Evolutionary conservation across 192 early-diverging fungal species (phyloP).

Genomic region (Chytriomyces sp.): DNA sequence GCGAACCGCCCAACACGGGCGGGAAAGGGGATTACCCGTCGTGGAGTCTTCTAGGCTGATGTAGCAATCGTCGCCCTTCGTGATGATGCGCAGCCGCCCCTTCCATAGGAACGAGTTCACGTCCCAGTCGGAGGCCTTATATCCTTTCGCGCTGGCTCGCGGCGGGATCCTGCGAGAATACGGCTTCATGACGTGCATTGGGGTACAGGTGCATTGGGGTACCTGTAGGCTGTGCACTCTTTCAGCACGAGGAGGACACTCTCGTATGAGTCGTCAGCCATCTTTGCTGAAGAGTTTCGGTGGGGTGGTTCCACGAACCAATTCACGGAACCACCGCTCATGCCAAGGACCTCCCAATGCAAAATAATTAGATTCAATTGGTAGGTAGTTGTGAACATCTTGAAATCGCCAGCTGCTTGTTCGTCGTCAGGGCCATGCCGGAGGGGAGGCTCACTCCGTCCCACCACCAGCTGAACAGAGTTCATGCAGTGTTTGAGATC

Average conservation of each 20-base stretch:
- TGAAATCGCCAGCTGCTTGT: no score
- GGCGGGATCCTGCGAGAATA: conserved; percentile 69
- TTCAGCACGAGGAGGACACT: conserved; percentile 76
- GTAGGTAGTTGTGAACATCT: no score
- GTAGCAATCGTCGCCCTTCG: conserved; percentile 63
- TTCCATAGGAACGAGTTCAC: conserved; percentile 76
- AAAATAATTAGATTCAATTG: no score
- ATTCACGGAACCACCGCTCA: no score
- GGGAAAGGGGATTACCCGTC: neutral
- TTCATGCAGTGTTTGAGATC: no score
- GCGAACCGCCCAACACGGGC: neutral
- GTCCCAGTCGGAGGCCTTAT: conserved; percentile 82
- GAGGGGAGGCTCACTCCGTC: no score
- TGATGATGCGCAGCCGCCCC: conserved; percentile 74
- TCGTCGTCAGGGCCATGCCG: no score
- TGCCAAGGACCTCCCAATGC: no score
- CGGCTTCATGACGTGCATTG: neutral
- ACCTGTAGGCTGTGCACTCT: conserved; percentile 71
- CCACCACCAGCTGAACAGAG: no score
- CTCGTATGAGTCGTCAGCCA: conserved; percentile 65
- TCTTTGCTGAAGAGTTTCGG: conserved; percentile 51
- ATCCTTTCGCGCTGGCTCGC: conserved; percentile 63
- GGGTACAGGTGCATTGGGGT: neutral
- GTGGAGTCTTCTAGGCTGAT: conserved; percentile 68
- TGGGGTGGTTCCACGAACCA: no score